phyloP scores from a whole-genome alignment of 192 early-diverging fungal genomes.

The Globomyces pollinis-pini region DNA sequence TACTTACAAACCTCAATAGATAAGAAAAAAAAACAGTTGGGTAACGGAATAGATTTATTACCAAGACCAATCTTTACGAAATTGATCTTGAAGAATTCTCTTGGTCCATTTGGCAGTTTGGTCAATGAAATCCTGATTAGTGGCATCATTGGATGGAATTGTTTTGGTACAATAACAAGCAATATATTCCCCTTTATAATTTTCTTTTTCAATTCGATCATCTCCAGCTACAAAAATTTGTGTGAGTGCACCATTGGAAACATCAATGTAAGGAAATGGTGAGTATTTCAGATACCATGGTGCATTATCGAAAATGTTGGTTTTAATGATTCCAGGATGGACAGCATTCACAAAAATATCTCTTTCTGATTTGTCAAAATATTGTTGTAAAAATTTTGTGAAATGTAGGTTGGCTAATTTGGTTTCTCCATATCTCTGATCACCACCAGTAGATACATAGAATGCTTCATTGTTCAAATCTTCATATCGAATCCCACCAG shows the following conservation, averaged over 20 bases:
- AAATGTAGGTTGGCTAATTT: conserved; percentile 55
- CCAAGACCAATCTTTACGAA: too few relatives aligned
- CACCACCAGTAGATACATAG: conserved; percentile 20
- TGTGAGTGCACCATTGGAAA: conserved; percentile 29
- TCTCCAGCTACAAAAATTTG: conserved; percentile 24
- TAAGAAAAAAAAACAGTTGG: too few relatives aligned
- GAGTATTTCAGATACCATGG: too few relatives aligned
- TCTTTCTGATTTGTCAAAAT: conserved; percentile 1
- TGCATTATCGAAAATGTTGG: too few relatives aligned
- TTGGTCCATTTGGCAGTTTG: too few relatives aligned
- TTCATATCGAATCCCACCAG: conserved; percentile 35
- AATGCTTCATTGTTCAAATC: conserved; percentile 23
- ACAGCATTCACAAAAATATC: conserved; percentile 27
- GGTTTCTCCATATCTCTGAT: conserved; percentile 33
- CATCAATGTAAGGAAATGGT: too few relatives aligned
- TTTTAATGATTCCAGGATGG: conserved; percentile 23
- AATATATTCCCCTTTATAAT: conserved; percentile 26
- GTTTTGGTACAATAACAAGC: too few relatives aligned
- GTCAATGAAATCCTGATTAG: too few relatives aligned
- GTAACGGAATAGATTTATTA: too few relatives aligned
- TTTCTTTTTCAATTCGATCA: conserved; percentile 13
- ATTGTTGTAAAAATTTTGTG: conserved; percentile 33
- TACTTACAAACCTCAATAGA: too few relatives aligned
- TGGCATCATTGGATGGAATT: too few relatives aligned
- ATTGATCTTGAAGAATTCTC: too few relatives aligned